phyloP scores from a whole-genome alignment of 768 basidiomycete genomes.

The Tylopilus sp. region DNA sequence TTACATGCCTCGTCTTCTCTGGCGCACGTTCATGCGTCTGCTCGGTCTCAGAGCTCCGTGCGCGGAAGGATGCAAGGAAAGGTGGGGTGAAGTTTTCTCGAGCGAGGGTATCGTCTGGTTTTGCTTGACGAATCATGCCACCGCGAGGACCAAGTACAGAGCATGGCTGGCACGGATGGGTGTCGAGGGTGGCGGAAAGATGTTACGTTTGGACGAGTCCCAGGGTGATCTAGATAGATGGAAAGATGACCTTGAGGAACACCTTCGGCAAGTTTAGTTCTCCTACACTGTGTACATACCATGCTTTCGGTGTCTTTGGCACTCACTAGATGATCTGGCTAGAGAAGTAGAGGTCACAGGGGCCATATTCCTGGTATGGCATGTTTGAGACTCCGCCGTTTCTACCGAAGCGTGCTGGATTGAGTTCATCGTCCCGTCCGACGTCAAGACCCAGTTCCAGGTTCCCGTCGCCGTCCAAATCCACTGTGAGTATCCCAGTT shows the following conservation, averaged over 20 bases:
- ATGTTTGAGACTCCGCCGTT: slow-evolving; percentile 26
- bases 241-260: slow-evolving; percentile 24
- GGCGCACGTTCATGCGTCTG: slow-evolving; percentile 49
- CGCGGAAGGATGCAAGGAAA: slow-evolving; percentile 49
- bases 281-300: not conserved
- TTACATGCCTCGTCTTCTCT: slow-evolving; percentile 58
- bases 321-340: no score
- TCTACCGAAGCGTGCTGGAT: slow-evolving; percentile 1
- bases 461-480: slow-evolving; percentile 19
- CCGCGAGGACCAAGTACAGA: slow-evolving; percentile 11
- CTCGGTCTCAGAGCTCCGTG: slow-evolving; percentile 39
- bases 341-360: not conserved
- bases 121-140: slow-evolving; percentile 43
- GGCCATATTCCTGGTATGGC: slow-evolving; percentile 12
- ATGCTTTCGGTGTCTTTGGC: not conserved
- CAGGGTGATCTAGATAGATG: slow-evolving; percentile 41
- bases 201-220: slow-evolving; percentile 54
- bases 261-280: slow-evolving; percentile 7
- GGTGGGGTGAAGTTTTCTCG: slow-evolving; percentile 40
- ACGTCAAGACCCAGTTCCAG: slow-evolving; percentile 36
- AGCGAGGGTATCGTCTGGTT: slow-evolving; percentile 48
- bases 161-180: slow-evolving; percentile 16
- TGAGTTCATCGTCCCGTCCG: slow-evolving; percentile 32
- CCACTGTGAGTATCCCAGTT: slow-evolving; percentile 20
- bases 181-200: slow-evolving; percentile 34